Conservation (phyloP, 2,329 filamentous ascomycete genomes). For the Orbilia javanica region DNA sequence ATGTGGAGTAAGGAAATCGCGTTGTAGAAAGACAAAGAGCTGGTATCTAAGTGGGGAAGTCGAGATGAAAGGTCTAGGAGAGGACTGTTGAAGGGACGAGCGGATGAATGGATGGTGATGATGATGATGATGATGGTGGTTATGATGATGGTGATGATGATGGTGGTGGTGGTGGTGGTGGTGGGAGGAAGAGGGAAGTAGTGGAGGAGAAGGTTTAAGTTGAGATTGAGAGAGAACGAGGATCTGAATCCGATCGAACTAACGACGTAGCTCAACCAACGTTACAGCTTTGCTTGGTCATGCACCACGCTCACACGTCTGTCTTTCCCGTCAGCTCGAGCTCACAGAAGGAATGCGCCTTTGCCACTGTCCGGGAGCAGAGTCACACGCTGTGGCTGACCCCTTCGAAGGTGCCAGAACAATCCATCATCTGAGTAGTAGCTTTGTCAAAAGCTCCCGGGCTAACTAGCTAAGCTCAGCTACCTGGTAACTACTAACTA, state of each 20-base stretch:
- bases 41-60: conserved; percentile 23
- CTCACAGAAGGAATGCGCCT: conserved; percentile 27
- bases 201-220: conserved; percentile 31
- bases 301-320: conserved; percentile 28
- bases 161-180: background rate
- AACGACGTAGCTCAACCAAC: conserved; percentile 40
- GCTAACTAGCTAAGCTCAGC: conserved; percentile 13
- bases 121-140: conserved; percentile 7
- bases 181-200: conserved; percentile 7
- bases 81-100: no score
- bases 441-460: no score
- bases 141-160: conserved; percentile 1
- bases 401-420: conserved; percentile 55
- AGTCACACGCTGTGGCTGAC: conserved; percentile 8
- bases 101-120: no score
- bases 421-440: no score
- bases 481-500: no score
- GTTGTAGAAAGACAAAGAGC: conserved; percentile 6
- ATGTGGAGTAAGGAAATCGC: conserved; percentile 22
- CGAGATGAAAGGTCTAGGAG: background rate
- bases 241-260: background rate
- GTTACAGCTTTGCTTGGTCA: conserved; percentile 11
- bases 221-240: background rate
- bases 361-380: conserved; percentile 26
- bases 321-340: background rate